Percentiles rank a stretch among this genome's conserved stretches.
Conservation (phyloP, 306 rosid genomes). For the Herpetospermum pedunculosum region DNA sequence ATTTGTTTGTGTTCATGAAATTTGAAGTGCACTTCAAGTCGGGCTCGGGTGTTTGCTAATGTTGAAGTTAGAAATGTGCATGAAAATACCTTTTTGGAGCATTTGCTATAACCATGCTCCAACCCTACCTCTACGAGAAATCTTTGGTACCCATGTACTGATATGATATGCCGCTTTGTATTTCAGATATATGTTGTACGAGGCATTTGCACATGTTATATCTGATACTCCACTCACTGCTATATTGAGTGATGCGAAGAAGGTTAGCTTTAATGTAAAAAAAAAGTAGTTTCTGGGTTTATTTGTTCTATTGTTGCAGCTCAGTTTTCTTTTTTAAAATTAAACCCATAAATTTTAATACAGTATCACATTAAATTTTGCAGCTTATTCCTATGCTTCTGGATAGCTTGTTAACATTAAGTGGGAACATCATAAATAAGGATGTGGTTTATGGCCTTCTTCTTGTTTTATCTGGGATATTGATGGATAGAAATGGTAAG, state of each 20-base stretch:
- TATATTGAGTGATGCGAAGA: constrained; percentile 60
- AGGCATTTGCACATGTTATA: constrained; percentile 57
- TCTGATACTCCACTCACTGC: constrained; percentile 61
- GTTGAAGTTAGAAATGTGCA: background rate
- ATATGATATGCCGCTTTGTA: constrained; percentile 13
- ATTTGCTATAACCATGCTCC: constrained; percentile 9
- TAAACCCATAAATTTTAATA: background rate
- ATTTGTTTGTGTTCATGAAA: background rate
- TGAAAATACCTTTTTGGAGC: constrained; percentile 2
- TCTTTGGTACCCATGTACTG: constrained; percentile 10
- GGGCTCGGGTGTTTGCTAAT: background rate
- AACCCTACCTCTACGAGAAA: background rate
- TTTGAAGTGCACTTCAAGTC: background rate
- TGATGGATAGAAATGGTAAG: constrained; percentile 72
- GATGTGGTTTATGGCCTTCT: constrained; percentile 59
- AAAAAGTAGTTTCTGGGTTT: background rate
- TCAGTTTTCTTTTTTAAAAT: background rate
- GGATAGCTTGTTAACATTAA: constrained; percentile 55
- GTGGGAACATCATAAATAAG: constrained; percentile 50
- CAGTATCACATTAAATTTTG: constrained; percentile 17
- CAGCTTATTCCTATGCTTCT: constrained; percentile 74
- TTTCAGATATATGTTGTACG: constrained; percentile 58
- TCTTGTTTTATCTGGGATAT: constrained; percentile 78
- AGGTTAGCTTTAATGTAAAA: constrained; percentile 37
- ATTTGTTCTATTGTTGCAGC: background rate